These are phyloP conservation scores for Backusella sp. DNA, from an alignment of 192 early-diverging fungal species.

Conservation along the genomic window DNA sequence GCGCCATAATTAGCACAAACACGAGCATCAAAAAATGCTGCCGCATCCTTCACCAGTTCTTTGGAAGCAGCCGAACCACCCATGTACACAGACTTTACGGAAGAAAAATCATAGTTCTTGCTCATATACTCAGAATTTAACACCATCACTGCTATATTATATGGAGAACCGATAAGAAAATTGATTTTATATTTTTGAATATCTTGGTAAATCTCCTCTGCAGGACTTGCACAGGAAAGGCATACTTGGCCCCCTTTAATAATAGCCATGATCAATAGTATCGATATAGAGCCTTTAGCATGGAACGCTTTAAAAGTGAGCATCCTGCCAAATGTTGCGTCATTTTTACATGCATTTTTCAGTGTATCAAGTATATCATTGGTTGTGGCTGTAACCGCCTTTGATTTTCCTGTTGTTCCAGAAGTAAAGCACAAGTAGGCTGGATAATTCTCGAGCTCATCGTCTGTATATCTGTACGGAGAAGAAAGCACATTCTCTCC, in stretches of 20 bases:
- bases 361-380: not conserved
- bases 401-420: not conserved
- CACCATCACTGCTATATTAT: not conserved
- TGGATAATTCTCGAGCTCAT: not conserved
- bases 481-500: not conserved
- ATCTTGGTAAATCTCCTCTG: conserved; percentile 7
- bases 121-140: not conserved
- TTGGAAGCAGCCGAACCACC: not conserved
- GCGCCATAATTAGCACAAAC: not conserved
- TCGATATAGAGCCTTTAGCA: not conserved
- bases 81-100: not conserved
- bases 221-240: conserved; percentile 5
- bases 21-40: not conserved
- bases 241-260: not conserved
- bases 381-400: not conserved
- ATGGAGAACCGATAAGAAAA: not conserved
- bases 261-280: not conserved
- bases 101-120: not conserved
- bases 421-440: not conserved
- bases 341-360: not conserved
- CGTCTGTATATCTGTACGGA: not conserved
- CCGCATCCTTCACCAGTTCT: not conserved
- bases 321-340: not conserved
- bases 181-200: not conserved
- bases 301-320: no score